A percentile compares a stretch with the other conserved stretches of the same genome.
Conservation (phyloP, 345 rosid genomes). For the Pistacia vera region DNA sequence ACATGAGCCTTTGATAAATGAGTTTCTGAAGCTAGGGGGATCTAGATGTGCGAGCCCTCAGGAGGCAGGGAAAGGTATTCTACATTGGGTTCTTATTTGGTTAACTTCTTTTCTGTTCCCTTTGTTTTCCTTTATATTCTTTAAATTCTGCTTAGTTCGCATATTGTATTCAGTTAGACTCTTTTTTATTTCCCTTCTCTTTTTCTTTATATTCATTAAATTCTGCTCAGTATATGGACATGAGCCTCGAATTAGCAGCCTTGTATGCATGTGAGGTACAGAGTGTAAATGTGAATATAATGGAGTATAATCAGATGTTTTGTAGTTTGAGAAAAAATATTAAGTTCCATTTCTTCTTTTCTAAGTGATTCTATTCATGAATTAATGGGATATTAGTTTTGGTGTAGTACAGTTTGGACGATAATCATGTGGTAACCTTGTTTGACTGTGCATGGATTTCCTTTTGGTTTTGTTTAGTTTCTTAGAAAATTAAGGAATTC, state of each 20-base stretch:
- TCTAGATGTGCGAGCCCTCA: constrained; percentile 46
- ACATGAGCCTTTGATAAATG: constrained; percentile 42
- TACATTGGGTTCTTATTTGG: constrained; percentile 15
- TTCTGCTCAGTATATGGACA: too few relatives aligned
- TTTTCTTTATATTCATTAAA: too few relatives aligned
- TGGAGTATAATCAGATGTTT: too few relatives aligned
- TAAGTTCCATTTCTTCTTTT: not conserved
- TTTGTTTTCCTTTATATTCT: not conserved
- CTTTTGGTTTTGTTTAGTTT: not conserved
- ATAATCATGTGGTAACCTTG: not conserved
- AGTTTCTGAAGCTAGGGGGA: constrained; percentile 67
- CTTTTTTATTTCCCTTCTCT: too few relatives aligned
- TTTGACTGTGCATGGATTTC: not conserved
- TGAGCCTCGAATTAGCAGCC: too few relatives aligned
- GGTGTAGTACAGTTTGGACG: not conserved
- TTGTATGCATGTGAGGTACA: too few relatives aligned
- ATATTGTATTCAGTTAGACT: too few relatives aligned
- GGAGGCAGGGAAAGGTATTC: constrained; percentile 66
- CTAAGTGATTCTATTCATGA: not conserved
- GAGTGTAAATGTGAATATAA: too few relatives aligned
- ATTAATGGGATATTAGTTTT: not conserved
- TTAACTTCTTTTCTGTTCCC: not conserved
- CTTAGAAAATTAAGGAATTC: not conserved
- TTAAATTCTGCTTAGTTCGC: not conserved
- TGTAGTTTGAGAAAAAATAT: not conserved